phyloP scores from a whole-genome alignment of 768 basidiomycete genomes.

The Roridomyces roridus region DNA sequence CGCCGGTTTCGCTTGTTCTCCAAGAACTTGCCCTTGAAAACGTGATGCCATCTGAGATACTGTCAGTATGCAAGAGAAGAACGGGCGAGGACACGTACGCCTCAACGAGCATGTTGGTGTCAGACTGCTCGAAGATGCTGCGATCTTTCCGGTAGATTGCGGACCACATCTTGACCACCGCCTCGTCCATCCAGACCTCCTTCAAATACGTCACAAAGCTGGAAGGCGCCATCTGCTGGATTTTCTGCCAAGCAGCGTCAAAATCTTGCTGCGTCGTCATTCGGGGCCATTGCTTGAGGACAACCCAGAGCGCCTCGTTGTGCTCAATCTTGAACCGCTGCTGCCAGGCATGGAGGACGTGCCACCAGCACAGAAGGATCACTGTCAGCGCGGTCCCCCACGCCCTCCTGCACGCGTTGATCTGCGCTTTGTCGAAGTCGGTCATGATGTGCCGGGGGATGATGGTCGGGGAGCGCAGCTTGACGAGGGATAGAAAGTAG shows the following conservation, averaged over 20 bases:
- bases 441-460: too few relatives aligned
- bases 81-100: not conserved
- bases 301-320: conserved; percentile 25
- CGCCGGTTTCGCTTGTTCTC: conserved; percentile 29
- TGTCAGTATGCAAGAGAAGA: not conserved
- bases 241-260: conserved; percentile 20
- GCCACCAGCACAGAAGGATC: conserved; percentile 35
- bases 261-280: conserved; percentile 25
- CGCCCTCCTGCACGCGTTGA: too few relatives aligned
- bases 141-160: conserved; percentile 17
- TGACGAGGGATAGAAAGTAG: too few relatives aligned
- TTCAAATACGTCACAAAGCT: conserved; percentile 25
- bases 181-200: conserved; percentile 21
- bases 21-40: conserved; percentile 34
- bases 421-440: conserved; percentile 9
- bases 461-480: too few relatives aligned
- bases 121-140: conserved; percentile 15
- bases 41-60: conserved; percentile 24
- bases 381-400: not conserved
- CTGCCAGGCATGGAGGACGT: conserved; percentile 37
- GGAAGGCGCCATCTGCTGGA: conserved; percentile 7
- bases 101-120: conserved; percentile 37
- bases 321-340: conserved; percentile 23
- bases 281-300: conserved; percentile 27
- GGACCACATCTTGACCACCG: conserved; percentile 26